Evolutionary conservation across 2,329 filamentous ascomycete genomes (phyloP), one percentile per base, ranked within the genome.

Genomic region (Xylariaceae sp.): DNA sequence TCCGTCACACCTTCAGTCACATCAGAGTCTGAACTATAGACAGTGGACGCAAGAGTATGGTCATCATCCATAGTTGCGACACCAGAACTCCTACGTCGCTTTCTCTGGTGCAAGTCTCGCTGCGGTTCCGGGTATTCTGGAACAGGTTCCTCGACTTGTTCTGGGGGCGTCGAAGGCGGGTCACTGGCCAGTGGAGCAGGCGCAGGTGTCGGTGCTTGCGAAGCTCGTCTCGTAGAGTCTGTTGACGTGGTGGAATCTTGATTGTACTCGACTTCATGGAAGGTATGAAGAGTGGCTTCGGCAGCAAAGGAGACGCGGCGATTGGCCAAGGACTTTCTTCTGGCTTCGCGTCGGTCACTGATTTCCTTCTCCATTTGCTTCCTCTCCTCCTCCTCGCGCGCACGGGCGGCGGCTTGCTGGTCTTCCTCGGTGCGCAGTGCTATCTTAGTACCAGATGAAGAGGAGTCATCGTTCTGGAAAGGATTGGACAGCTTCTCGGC

Each of bases 251-350:
- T 95, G 17, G 90, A 90, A 67, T 97, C 92, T 65, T 92, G 90
- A 67, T 85, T 81, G 57, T 92, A 88, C 65, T 97, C 93, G 42
- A 97, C 83, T 50, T 94, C 92, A 66, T 97, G 92, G 80, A 96
- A 97, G 0, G 94, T 99, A 68, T 99, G 94, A 34, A 99, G 79
- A 3, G 94, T 99, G 12, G 94, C 94, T 72, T 99, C 94, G 1
- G 94, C 94, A 5, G 94, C 94, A 71, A 99, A 99, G 0, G 93
- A 97, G 33, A 99, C 94, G 66, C 94, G 85, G 64, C 94, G 85
- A 68, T 94, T 96, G 44, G 93, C 91, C 51, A 96, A 80, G 16
- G 92, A 97, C 69, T 97, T 97, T 61, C 94, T 83, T 57, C 94
- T 86, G 42, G 90, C 92, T 69, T 96, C 94, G 61, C 91, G 82